These are phyloP conservation scores for Trifolium dubium DNA, from an alignment of 306 rosid genomes.

Conservation along the genomic window DNA sequence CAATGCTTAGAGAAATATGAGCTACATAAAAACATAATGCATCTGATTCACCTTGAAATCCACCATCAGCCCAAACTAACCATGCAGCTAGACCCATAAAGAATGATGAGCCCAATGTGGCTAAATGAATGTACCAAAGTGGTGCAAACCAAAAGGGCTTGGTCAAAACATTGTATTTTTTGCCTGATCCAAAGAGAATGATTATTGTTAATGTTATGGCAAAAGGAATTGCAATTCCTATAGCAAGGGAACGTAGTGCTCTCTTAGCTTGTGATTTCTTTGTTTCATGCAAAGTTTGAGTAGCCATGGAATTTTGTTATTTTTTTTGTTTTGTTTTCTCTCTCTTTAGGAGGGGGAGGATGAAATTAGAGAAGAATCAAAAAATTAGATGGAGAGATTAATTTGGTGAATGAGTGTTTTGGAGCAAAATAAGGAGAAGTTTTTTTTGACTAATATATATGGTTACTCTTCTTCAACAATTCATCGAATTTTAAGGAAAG, in stretches of 20 bases:
- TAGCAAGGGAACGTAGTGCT: conserved; percentile 59
- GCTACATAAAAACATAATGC: conserved; percentile 56
- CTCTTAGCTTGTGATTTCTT: conserved; percentile 48
- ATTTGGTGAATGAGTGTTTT: conserved; percentile 41
- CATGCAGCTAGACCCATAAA: conserved; percentile 72
- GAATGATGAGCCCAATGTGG: conserved; percentile 55
- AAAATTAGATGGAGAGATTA: conserved; percentile 20
- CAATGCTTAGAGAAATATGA: conserved; percentile 53
- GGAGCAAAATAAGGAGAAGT: conserved; percentile 52
- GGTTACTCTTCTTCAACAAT: conserved; percentile 1
- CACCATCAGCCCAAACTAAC: conserved; percentile 88
- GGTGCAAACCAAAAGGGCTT: conserved; percentile 70
- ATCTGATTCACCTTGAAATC: conserved; percentile 50
- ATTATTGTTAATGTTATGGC: conserved; percentile 43
- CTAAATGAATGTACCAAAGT: conserved; percentile 62
- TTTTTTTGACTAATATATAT: neutral
- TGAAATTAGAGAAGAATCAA: conserved; percentile 13
- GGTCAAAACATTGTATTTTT: conserved; percentile 35
- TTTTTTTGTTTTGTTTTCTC: neutral
- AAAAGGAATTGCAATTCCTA: conserved; percentile 56
- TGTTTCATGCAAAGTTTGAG: conserved; percentile 40
- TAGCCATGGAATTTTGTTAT: conserved; percentile 30
- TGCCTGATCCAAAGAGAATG: conserved; percentile 54
- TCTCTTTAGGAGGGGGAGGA: neutral
- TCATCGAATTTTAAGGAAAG: neutral